These are phyloP conservation scores for Carallia brachiata DNA, from an alignment of 345 rosid species.

Conservation along the genomic window DNA sequence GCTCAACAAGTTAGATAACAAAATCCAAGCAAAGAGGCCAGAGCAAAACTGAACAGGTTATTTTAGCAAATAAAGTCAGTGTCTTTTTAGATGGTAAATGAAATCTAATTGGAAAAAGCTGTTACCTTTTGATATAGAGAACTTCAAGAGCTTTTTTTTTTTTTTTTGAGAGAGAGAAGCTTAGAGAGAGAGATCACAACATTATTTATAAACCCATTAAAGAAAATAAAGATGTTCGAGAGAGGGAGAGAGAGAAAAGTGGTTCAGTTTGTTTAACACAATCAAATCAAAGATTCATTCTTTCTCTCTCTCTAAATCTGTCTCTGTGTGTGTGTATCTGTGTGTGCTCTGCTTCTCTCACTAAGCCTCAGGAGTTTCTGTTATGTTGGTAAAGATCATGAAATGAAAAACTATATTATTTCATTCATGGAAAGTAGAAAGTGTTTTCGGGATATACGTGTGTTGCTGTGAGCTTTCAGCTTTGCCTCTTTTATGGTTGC, in stretches of 20 bases:
- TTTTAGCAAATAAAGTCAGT: neutral
- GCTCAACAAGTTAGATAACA: neutral
- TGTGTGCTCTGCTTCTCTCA: too few relatives aligned
- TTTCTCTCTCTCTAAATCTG: neutral
- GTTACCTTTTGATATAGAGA: neutral
- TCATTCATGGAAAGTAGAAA: too few relatives aligned
- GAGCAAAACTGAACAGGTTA: neutral
- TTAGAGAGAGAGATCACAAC: neutral
- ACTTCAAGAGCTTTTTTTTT: neutral
- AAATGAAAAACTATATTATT: too few relatives aligned
- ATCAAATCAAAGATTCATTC: neutral
- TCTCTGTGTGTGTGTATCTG: too few relatives aligned
- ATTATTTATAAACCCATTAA: too few relatives aligned
- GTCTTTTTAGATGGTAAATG: neutral
- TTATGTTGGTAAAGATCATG: neutral
- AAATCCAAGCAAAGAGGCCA: neutral
- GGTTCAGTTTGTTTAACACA: neutral
- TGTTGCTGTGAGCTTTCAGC: too few relatives aligned
- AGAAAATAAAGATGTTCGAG: too few relatives aligned
- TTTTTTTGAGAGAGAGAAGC: neutral
- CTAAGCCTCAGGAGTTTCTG: constrained; percentile 5
- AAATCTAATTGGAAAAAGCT: neutral
- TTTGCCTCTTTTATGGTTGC: too few relatives aligned
- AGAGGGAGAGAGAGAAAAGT: neutral
- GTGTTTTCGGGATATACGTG: too few relatives aligned